phyloP scores from a whole-genome alignment of 1,139 yeast species.

The Geotrichum citri-aurantii region DNA sequence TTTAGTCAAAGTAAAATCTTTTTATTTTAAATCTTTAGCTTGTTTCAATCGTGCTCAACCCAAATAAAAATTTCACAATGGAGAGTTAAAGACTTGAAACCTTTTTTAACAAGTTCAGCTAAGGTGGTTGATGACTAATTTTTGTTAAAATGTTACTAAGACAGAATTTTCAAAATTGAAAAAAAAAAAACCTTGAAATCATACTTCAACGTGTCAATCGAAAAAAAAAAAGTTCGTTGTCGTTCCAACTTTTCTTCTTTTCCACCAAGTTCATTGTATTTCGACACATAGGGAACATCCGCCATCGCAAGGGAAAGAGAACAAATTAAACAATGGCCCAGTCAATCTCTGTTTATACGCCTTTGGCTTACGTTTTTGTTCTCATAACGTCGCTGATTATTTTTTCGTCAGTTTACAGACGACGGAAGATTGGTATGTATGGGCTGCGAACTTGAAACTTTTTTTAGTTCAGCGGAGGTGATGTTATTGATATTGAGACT shows the following conservation, averaged over 20 bases:
- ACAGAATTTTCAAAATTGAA: background rate
- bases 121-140: too few relatives aligned
- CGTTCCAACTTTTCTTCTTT: background rate
- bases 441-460: background rate
- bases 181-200: background rate
- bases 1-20: too few relatives aligned
- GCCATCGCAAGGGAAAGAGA: background rate
- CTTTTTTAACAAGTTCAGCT: too few relatives aligned
- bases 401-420: constrained; percentile 70
- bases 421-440: constrained; percentile 43
- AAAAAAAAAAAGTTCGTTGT: background rate
- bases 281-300: background rate
- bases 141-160: background rate
- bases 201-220: background rate
- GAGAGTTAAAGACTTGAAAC: too few relatives aligned
- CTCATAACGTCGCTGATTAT: constrained; percentile 62
- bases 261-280: background rate
- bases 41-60: too few relatives aligned
- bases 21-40: too few relatives aligned
- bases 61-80: too few relatives aligned
- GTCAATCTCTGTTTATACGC: constrained; percentile 72
- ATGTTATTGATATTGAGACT: background rate
- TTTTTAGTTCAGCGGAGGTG: background rate
- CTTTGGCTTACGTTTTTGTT: constrained; percentile 70
- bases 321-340: constrained; percentile 28